Conservation (phyloP, 805 yeast species). For the Hagleromyces aurorensis region DNA sequence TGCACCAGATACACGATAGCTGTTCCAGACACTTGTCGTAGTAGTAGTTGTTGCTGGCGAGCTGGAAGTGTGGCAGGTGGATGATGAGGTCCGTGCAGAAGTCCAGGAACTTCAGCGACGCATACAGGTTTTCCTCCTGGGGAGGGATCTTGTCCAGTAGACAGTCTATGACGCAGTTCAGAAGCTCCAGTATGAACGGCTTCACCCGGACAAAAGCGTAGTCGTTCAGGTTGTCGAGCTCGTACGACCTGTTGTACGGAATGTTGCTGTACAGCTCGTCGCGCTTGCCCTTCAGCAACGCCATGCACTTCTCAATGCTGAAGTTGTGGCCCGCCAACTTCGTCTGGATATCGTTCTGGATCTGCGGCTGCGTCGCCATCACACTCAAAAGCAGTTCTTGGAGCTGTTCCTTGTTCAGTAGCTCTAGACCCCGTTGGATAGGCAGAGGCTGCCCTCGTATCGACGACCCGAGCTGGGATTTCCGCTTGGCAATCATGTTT, state of each 20-base stretch:
- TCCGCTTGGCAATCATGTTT: conserved; percentile 13
- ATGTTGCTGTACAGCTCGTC: conserved; percentile 19
- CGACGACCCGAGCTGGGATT: conserved; percentile 8
- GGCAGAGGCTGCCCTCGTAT: conserved; percentile 29
- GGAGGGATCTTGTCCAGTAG: conserved; percentile 29
- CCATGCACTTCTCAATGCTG: conserved; percentile 18
- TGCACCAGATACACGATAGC: conserved; percentile 28
- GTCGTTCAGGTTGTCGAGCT: conserved; percentile 21
- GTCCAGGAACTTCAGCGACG: conserved; percentile 25
- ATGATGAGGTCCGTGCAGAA: conserved; percentile 24
- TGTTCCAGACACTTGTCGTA: conserved; percentile 32
- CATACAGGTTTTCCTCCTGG: conserved; percentile 20
- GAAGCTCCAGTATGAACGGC: conserved; percentile 25
- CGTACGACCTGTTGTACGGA: conserved; percentile 25
- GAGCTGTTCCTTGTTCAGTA: conserved; percentile 27
- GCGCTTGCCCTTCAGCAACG: conserved; percentile 18
- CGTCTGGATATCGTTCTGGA: conserved; percentile 15
- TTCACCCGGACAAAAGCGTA: conserved; percentile 32
- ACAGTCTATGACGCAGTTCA: conserved; percentile 30
- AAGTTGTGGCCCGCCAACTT: conserved; percentile 13
- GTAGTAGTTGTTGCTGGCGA: conserved; percentile 31
- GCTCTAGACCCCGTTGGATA: conserved; percentile 26
- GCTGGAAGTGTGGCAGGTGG: conserved; percentile 26
- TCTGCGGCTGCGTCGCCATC: conserved; percentile 21
- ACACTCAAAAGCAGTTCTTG: conserved; percentile 18